A percentile compares a stretch with the other conserved stretches of the same genome.
Conservation (phyloP, 1,139 yeast genomes). For the Yamadazyma songkhlaensis region DNA sequence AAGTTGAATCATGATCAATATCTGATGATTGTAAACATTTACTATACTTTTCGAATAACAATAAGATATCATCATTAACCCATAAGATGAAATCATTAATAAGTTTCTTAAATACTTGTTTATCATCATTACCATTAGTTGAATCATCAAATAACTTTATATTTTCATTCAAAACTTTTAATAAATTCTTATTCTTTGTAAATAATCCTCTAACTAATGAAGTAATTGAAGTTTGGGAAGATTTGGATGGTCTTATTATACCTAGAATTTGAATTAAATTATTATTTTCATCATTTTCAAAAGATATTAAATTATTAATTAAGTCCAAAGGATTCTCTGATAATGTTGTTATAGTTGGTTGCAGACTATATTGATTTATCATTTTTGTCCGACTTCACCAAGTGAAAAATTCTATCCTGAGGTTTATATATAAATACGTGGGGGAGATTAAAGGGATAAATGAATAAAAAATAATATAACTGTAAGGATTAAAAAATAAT, state of each 20-base stretch:
- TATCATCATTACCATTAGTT: constrained; percentile 18
- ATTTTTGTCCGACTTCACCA: too few relatives aligned
- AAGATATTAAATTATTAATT: constrained; percentile 11
- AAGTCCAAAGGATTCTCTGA: constrained; percentile 10
- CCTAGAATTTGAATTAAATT: constrained; percentile 37
- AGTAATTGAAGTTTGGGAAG: constrained; percentile 25
- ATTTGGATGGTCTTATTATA: constrained; percentile 29
- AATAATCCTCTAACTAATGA: constrained; percentile 40
- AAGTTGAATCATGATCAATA: constrained; percentile 15
- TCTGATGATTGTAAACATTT: constrained; percentile 15
- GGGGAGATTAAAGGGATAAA: neutral
- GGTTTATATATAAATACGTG: too few relatives aligned
- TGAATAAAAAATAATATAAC: neutral
- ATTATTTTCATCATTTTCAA: constrained; percentile 29
- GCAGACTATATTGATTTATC: constrained; percentile 1
- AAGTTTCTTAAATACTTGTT: constrained; percentile 32
- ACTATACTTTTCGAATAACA: constrained; percentile 33
- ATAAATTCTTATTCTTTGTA: constrained; percentile 37
- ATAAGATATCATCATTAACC: constrained; percentile 32
- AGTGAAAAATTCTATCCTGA: too few relatives aligned
- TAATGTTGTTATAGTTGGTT: constrained; percentile 2
- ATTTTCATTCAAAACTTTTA: constrained; percentile 21
- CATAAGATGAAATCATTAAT: constrained; percentile 41
- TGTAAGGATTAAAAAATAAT: neutral
- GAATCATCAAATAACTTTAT: constrained; percentile 15